Base-by-base conservation (phyloP, 108 stramenopile genomes). In the Nitzschia sp. region DNA sequence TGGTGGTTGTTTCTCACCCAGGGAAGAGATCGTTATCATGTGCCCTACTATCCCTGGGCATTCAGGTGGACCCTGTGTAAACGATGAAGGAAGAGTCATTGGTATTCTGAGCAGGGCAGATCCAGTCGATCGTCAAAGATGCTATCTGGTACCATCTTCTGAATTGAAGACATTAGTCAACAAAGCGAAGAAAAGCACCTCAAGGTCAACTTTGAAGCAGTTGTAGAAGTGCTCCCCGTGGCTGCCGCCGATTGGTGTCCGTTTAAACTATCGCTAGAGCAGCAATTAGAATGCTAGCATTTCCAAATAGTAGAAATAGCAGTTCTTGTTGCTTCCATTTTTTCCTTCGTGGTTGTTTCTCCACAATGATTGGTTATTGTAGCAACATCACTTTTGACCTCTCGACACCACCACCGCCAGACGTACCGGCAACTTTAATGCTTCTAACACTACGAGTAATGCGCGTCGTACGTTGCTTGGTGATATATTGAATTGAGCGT, bases 21-120 rank as follows among this genome's bases (percentile, higher is more conserved):
- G 83, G 26, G 86, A 86, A 68, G 91, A 89, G 75, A 84, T 92
- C 67, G 84, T 89, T 0, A 77, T 84, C 8, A 85, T 83, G 21
- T 89, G 86, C 46, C 83, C 86, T 3, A 87, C 91, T 6, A 92
- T 86, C 46, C 65, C 63, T 34, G 91, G 91, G 9, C 86, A 92
- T 50, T 81, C 79, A 19, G 91, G 91, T 19, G 91, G 91, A 5
- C 88, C 91, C 10, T 89, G 86, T 63, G 83, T 92, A 3, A 89
- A 89, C 62, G 80, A 86, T 19, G 82, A 87, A 55, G 91, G 91
- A 26, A 76, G 68, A 74, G 91, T 92, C 5, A 71, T 92, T 41
- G 91, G 91, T 15, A 92, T 92, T 53, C 69, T 89, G 8, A 83
- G 82, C 34, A 63, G 87, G 25, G 83, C 78, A 3, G 90, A 91